Conservation (phyloP, 768 basidiomycete genomes). For the Tylopilus vinaceipallidus region DNA sequence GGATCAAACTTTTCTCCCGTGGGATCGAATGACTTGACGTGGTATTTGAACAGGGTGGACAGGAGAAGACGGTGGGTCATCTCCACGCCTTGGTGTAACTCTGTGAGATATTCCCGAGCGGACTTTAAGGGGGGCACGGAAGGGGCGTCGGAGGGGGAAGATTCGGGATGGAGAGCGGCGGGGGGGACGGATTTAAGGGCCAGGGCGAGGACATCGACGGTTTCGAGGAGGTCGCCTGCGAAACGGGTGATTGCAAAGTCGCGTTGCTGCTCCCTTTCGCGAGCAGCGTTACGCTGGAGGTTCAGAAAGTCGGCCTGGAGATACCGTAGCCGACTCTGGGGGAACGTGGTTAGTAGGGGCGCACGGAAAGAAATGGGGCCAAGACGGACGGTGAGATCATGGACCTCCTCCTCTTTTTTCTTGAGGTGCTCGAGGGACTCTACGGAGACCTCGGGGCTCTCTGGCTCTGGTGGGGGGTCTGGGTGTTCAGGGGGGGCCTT, state of each 20-base stretch:
- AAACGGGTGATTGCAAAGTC: conserved; percentile 94
- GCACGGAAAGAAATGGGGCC: not conserved
- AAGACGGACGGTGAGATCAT: conserved; percentile 74
- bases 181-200: conserved; percentile 78
- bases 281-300: conserved; percentile 84
- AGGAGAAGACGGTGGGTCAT: conserved; percentile 89
- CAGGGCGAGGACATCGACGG: conserved; percentile 84
- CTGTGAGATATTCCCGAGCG: conserved; percentile 56
- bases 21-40: conserved; percentile 89
- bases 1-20: conserved; percentile 94
- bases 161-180: conserved; percentile 38
- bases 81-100: conserved; percentile 83
- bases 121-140: conserved; percentile 45
- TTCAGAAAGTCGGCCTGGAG: conserved; percentile 95
- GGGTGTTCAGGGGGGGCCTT: conserved; percentile 28
- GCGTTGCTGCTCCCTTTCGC: conserved; percentile 89
- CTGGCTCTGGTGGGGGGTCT: conserved; percentile 17
- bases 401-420: conserved; percentile 76
- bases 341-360: conserved; percentile 5
- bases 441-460: conserved; percentile 28
- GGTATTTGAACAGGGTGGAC: conserved; percentile 88
- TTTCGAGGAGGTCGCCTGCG: conserved; percentile 85
- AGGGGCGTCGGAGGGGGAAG: conserved; percentile 30
- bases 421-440: conserved; percentile 57
- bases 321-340: conserved; percentile 84